Evolutionary conservation across 257 asterid genomes (phyloP).

Genomic region (Solanum etuberosum): DNA sequence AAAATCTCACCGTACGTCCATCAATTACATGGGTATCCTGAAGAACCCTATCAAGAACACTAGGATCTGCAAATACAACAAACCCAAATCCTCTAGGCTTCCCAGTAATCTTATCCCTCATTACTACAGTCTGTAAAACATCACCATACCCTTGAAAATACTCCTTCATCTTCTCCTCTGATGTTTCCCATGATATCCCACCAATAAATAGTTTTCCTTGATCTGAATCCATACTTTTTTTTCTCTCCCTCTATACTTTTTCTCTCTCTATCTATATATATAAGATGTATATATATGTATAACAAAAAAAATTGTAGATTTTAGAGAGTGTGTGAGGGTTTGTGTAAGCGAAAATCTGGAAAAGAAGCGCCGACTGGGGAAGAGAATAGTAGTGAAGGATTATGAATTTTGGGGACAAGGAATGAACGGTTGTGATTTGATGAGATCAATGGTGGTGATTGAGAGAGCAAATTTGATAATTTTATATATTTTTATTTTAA

Average conservation of each 20-base stretch:
- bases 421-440: background rate
- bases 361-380: background rate
- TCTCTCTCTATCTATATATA: background rate
- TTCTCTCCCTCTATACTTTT: background rate
- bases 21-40: slow-evolving; percentile 8
- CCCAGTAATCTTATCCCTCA: slow-evolving; percentile 66
- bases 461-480: background rate
- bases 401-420: background rate
- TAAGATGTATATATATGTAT: background rate
- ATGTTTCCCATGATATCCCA: slow-evolving; percentile 88
- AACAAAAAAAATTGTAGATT: background rate
- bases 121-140: slow-evolving; percentile 61
- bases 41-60: background rate
- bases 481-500: background rate
- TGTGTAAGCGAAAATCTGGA: background rate
- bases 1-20: slow-evolving; percentile 3
- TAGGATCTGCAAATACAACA: background rate
- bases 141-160: slow-evolving; percentile 68
- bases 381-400: background rate
- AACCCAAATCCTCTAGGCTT: slow-evolving; percentile 75
- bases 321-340: background rate
- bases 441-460: background rate
- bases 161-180: slow-evolving; percentile 63
- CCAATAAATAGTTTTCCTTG: slow-evolving; percentile 84
- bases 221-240: slow-evolving; percentile 61